phyloP scores from a whole-genome alignment of 306 rosid genomes.

The Ziziphus jujuba region DNA sequence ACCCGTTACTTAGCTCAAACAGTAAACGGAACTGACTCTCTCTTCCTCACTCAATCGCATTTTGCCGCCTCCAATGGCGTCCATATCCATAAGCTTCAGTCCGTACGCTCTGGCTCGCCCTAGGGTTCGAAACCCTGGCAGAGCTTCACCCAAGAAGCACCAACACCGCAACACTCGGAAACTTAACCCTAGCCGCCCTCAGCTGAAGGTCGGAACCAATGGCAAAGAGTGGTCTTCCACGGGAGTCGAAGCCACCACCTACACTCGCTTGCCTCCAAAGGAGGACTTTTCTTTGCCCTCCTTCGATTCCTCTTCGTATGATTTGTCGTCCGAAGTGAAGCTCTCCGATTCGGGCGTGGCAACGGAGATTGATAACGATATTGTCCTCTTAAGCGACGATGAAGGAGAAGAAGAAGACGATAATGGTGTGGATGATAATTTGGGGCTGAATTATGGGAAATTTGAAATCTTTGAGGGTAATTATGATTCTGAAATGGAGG shows the following conservation, averaged over 20 bases:
- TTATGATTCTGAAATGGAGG: slow-evolving; percentile 35
- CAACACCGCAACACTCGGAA: neutral
- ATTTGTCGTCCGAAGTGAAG: slow-evolving; percentile 55
- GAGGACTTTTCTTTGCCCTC: slow-evolving; percentile 54
- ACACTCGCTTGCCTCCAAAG: slow-evolving; percentile 76
- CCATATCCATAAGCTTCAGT: slow-evolving; percentile 50
- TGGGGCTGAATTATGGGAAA: slow-evolving; percentile 17
- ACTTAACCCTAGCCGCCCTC: slow-evolving; percentile 32
- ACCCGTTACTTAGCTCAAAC: slow-evolving; percentile 1
- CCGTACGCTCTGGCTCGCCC: slow-evolving; percentile 55
- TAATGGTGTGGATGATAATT: slow-evolving; percentile 10
- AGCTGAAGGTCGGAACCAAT: slow-evolving; percentile 22
- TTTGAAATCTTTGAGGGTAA: slow-evolving; percentile 35
- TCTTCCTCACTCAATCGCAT: neutral
- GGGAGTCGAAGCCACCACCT: slow-evolving; percentile 82
- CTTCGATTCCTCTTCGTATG: neutral
- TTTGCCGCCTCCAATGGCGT: slow-evolving; percentile 48
- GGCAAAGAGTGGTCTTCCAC: slow-evolving; percentile 34
- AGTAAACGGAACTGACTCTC: neutral
- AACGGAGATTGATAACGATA: slow-evolving; percentile 27
- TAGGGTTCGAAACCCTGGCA: slow-evolving; percentile 40
- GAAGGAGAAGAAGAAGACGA: slow-evolving; percentile 25
- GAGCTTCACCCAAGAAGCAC: slow-evolving; percentile 29
- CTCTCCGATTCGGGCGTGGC: slow-evolving; percentile 60
- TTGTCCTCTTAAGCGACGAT: slow-evolving; percentile 9